phyloP scores from a whole-genome alignment of 139 green algal genomes.

The Tetraselmis striata region DNA sequence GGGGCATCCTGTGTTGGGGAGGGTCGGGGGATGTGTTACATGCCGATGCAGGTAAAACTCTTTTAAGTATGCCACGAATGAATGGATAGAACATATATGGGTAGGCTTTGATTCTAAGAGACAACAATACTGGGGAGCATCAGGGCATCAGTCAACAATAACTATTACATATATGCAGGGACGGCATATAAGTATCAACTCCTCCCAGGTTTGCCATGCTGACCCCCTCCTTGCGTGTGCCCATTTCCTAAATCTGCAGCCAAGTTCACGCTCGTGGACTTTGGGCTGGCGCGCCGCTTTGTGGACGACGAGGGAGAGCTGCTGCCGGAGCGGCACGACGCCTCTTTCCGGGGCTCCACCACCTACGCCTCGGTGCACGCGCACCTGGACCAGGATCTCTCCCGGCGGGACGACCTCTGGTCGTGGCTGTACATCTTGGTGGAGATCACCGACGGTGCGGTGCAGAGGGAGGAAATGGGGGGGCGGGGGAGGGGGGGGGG shows the following conservation, averaged over 20 bases:
- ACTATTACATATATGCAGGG: no score
- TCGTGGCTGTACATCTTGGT: slow-evolving; percentile 79
- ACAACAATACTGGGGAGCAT: no score
- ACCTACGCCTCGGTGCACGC: slow-evolving; percentile 70
- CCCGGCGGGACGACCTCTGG: slow-evolving; percentile 85
- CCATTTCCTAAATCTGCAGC: slow-evolving; percentile 6
- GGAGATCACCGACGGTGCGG: slow-evolving; percentile 56
- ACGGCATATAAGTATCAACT: no score
- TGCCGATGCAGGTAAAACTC: no score
- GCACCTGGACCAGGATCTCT: slow-evolving; percentile 48
- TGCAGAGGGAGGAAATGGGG: slow-evolving; percentile 20
- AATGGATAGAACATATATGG: no score
- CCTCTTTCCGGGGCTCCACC: slow-evolving; percentile 68
- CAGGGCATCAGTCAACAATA: no score
- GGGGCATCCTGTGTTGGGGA: no score
- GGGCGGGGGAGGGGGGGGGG: slow-evolving; percentile 11
- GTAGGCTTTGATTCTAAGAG: no score
- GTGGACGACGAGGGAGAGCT: slow-evolving; percentile 28
- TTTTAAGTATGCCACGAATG: no score
- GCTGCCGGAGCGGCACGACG: slow-evolving; percentile 40
- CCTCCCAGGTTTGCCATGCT: no score
- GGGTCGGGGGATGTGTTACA: no score
- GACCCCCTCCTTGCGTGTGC: no score
- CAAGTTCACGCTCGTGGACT: slow-evolving; percentile 63
- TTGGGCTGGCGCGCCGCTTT: slow-evolving; percentile 62